Evolutionary conservation across 139 green algal species (phyloP), one percentile per base, ranked within the genome.

Genomic region (Tetraselmis striata): DNA sequence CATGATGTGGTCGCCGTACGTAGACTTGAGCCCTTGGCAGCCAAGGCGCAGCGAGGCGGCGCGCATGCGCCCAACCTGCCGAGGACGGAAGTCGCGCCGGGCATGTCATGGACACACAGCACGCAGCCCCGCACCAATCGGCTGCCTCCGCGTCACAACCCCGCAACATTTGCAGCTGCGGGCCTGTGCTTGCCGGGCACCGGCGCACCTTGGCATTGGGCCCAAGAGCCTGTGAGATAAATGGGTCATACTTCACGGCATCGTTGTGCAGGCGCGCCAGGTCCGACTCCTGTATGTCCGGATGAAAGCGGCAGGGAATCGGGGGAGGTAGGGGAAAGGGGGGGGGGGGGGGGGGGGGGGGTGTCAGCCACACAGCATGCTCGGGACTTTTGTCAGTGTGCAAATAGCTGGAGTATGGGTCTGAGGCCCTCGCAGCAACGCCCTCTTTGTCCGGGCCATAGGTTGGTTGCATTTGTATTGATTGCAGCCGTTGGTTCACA

Each of bases 231-330:
- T 83, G 32, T 2, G 80, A 83, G 32, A 94, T 94, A 83, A 93
- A 94, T 23, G 89, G 89, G 83, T 97, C 93, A 75, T 92, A 89
- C 84, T 95, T 96, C 83, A 98, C 95, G 22, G 93, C 94, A 31
- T 96, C 90, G 79, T 96, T 94, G 84, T 97, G 94, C 79, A 98
- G 88, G 75, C 89, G 87, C 22, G 93, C 90, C 32, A 97, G 88
- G 45, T 67, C 93, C 1, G 85, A 83, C 83, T 94, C 94, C 84
- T 90, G 81, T 59, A 67, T 59, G 32, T 23, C 27, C 26, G 24
- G 32, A 77, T 75, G n/a, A 67, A 5, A 67, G n/a, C n/a, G n/a
- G n/a, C n/a, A n/a, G n/a, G n/a, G n/a, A n/a, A n/a, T n/a, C n/a
- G n/a, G n/a, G n/a, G n/a, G n/a, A n/a, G n/a, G n/a, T n/a, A n/a